Base-by-base conservation (phyloP, 2,329 filamentous ascomycete species). In the Akanthomyces muscarius region DNA sequence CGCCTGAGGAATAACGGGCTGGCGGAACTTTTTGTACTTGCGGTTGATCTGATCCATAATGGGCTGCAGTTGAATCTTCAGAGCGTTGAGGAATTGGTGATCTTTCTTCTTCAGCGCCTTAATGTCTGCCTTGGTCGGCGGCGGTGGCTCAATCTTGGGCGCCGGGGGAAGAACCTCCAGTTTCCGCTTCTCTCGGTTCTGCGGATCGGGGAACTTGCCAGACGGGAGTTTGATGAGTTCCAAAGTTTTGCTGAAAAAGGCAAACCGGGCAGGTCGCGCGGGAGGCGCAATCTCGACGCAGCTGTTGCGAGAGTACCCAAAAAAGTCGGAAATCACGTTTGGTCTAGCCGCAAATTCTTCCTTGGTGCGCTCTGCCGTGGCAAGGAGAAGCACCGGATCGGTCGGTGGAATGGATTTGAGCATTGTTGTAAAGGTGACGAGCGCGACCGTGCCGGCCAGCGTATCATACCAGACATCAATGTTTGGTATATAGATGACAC, bases 41-140 rank as follows among this genome's bases (percentile, higher is more conserved):
- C 83, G 82, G 74, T 96, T 95, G 72, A 99, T 91, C 76, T 97
- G 92, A 68, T 99, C 94, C 92, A 99, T 97, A 68, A 98, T 91
- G 2, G 91, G 92, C 74, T 97, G 93, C 61, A 99, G 86, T 60
- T 89, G 82, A 45, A 96, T 87, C 78, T 98, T 99, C 67, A 99
- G 80, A 64, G 89, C 80, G 73, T 98, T 97, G 61, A 98, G 82
- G 13, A 89, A 86, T 66, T 94, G 87, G 55, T 91, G 88, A 71
- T 99, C 96, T 66, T 86, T 86, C 75, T 92, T 90, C 75, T 89
- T 90, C 73, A 94, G 87, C 2, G 84, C 86, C 72, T 92, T 92
- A 64, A 90, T 83, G 71, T 97, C 91, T 62, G 90, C 90, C 72
- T 92, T 93, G 33, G 87, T 89, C 2, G 86, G 83, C 52, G 85